Evolutionary conservation across 306 rosid species (phyloP), one percentile per base, ranked within the genome.

Genomic region (Calophaca sinica): DNA sequence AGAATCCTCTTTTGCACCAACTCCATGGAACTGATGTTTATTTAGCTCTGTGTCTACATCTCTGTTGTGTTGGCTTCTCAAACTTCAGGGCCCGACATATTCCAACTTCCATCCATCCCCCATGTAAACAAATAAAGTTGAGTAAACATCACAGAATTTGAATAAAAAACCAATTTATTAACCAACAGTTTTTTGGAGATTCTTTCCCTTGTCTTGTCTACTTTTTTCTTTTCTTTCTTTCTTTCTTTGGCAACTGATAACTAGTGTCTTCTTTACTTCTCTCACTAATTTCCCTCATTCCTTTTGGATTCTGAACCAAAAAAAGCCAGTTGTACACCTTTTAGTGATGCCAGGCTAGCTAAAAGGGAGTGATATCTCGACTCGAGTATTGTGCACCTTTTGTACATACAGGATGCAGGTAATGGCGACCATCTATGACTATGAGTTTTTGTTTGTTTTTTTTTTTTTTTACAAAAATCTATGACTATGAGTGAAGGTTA

Each of bases 331-430:
- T 20, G 26, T 20, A 20, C 26, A 20, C 26, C 26, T 20, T 20
- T 38, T 42, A 45, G 46, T 49, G 54, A 59, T 79, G 79, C 72
- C 79, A 75, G 72, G 54, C 79, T 62, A 62, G 26, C 26, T 20
- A 20, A 20, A 20, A 20, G 26, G 1, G 1, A 20, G 26, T 20
- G 26, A 20, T 20, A 20, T 20, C 26, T 20, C 26, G 26, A 20
- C 26, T 20, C 26, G 26, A 20, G 26, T 20, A 1, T 20, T 20
- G 46, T 36, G 49, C 79, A 36, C 48, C 79, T 49, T 35, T 74
- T 61, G 38, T 9, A 32, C 13, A 48, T 9, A 52, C 14, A 20
- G 26, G 26, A 20, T 20, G 26, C 32, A 63, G 31, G 60, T 54
- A 38, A 61, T 74, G 35, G 78, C 26, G 61, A 10, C 61, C 51